Percentiles rank a stretch among this genome's conserved stretches.
phyloP scores from a whole-genome alignment of 2,329 filamentous ascomycete species.

The Fusarium sp. region DNA sequence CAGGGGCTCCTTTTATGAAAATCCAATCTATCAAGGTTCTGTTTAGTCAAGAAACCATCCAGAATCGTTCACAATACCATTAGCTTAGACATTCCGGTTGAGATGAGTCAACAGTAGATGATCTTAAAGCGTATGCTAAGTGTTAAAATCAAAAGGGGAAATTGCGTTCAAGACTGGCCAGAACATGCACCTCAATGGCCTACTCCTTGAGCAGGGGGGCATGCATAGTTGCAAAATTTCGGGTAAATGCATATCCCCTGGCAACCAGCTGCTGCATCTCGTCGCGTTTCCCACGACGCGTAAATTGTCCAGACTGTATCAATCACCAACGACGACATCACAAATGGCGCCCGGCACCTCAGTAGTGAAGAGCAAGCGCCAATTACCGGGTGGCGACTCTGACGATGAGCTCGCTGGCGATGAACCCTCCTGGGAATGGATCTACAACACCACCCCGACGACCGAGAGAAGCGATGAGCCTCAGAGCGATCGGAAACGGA shows the following conservation, averaged over 20 bases:
- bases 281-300: conserved; percentile 53
- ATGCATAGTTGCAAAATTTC: conserved; percentile 29
- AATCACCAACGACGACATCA: conserved; percentile 23
- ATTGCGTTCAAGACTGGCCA: no score
- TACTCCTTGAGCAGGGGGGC: no score
- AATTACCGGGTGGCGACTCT: conserved; percentile 73
- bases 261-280: conserved; percentile 37
- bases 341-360: conserved; percentile 47
- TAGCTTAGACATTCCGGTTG: no score
- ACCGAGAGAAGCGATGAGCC: conserved; percentile 45
- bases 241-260: conserved; percentile 43
- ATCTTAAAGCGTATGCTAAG: no score
- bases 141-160: no score
- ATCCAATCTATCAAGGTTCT: no score
- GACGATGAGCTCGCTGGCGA: conserved; percentile 88
- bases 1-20: no score
- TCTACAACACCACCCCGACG: conserved; percentile 68
- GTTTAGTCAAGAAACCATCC: no score
- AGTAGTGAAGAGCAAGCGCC: conserved; percentile 39
- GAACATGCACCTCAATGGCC: not conserved
- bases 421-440: conserved; percentile 85
- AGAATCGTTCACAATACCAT: no score
- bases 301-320: conserved; percentile 31
- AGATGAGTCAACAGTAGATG: no score
- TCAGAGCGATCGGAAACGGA: conserved; percentile 54